A percentile compares a stretch with the other conserved stretches of the same genome.
These are phyloP conservation scores for Rhynchosporium graminicola DNA, from an alignment of 2,329 filamentous ascomycete species.

Conservation along the genomic window DNA sequence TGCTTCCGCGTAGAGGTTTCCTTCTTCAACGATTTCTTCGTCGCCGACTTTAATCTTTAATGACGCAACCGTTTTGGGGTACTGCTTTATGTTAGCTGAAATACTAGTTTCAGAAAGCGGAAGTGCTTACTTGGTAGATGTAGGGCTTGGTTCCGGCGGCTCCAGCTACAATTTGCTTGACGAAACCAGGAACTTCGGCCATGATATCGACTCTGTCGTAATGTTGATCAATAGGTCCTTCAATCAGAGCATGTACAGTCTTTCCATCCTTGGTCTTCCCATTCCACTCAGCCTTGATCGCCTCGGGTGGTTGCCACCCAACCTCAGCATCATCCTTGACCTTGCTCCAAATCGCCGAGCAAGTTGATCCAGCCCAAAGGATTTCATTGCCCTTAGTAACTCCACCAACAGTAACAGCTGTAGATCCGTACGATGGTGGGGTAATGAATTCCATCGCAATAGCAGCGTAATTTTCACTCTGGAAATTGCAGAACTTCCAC, in stretches of 20 bases:
- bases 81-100: constrained; percentile 53
- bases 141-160: constrained; percentile 94
- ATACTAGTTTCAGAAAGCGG: background rate
- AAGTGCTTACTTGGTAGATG: constrained; percentile 78
- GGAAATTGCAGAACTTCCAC: constrained; percentile 95
- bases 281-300: constrained; percentile 74
- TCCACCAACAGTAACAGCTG: constrained; percentile 78
- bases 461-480: constrained; percentile 82
- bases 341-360: constrained; percentile 68
- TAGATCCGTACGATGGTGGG: constrained; percentile 87
- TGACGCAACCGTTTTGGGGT: constrained; percentile 63
- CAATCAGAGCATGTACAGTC: constrained; percentile 66
- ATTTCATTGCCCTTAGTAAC: constrained; percentile 81
- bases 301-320: constrained; percentile 85
- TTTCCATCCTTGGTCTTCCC: constrained; percentile 78
- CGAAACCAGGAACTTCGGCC: constrained; percentile 92
- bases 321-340: constrained; percentile 73
- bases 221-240: constrained; percentile 66
- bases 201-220: constrained; percentile 91
- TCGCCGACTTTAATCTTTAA: constrained; percentile 86
- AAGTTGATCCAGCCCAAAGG: constrained; percentile 67
- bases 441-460: constrained; percentile 96
- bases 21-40: constrained; percentile 75
- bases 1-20: constrained; percentile 80
- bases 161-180: constrained; percentile 88